Base-by-base conservation (phyloP, 768 basidiomycete genomes). In the Neoboletus brunneissimus region DNA sequence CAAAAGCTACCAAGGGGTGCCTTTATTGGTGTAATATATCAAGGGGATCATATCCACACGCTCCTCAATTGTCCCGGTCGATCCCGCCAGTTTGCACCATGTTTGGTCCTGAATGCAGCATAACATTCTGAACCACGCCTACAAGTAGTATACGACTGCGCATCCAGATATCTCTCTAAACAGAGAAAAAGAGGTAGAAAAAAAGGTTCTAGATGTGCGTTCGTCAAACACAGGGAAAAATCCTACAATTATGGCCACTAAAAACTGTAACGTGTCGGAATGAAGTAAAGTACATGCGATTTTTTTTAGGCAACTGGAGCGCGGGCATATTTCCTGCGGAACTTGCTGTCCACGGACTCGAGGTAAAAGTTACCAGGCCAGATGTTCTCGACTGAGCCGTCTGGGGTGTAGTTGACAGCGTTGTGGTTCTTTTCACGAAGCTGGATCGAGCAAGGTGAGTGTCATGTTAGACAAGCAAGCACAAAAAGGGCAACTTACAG, bases 341-440 rank as follows among this genome's bases (percentile, higher is more conserved):
- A 94, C 76, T 94, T 94, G 65, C 79, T 76, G 75, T 98, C 97
- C 65, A 96, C 87, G 68, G 79, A 82, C 60, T 88, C 87, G 62
- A 99, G 89, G 81, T 98, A 98, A 79, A 88, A 98, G 20, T 88
- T 79, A 44, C 94, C 94, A 4, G 90, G 87, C 90, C 92, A 94
- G 72, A 99, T 88, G 81, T 97, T 89, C 58, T 94, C 90, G 56
- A 94, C 73, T 23, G 85, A 86, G 45, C 97, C 97, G 49, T 83
- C 80, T 13, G 97, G 97, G 4, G 82, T 82, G 78, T 91, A 99
- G 63, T 85, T 79, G 25, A 80, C 84, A 16, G 91, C 85, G 65
- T 95, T 96, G 81, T 98, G 94, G 81, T 95, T 96, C 76, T 91
- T 87, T 77, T 98, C 96, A 41, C 96, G 91, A 50, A 98, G 86